Base-by-base conservation (phyloP, 495 filamentous ascomycete genomes). In the Tuber microsphaerosporum region DNA sequence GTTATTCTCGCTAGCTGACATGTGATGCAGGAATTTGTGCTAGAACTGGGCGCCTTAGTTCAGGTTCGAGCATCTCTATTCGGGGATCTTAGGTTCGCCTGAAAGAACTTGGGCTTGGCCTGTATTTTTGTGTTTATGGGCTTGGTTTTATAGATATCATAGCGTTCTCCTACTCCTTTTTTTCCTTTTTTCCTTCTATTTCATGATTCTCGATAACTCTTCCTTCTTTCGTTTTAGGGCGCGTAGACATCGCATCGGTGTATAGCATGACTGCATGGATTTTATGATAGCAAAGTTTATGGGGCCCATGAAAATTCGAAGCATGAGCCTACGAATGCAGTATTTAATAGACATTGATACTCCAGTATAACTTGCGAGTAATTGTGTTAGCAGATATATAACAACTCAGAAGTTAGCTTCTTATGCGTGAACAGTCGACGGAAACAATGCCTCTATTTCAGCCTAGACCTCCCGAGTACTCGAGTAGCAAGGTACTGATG, bases 21-120 rank as follows among this genome's bases (percentile, higher is more conserved):
- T 31, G 86, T 88, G 26, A 75, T 87, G 44, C 86, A 91, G 83
- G 92, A 96, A 77, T 99, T 99, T 83, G 84, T 97, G 9, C 85
- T 98, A 68, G 95, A 99, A 84, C 83, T 98, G 48, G 91, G 93
- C 4, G 94, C 94, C 14, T 84, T 97, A 80, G 88, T 97, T 72
- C 93, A 98, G 81, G 91, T 94, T 17, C 86, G 95, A 72, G 92
- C 93, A 3, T 92, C 90, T 71, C 80, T 98, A 56, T 97, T 97
- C 85, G 90, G 89, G 61, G 95, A 99, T 84, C 91, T 97, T 16
- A 89, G 88, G 73, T 93, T 91, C 86, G 86, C 80, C 39, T 81
- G 74, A 71, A 48, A 65, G 4, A 34, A 6, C 56, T 6, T 70
- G 75, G 71, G 69, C 26, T 37, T 68, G 69, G 22, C 39, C 48